These are phyloP conservation scores for Entrophospora sp. DNA, from an alignment of 192 early-diverging fungal species.

Conservation along the genomic window DNA sequence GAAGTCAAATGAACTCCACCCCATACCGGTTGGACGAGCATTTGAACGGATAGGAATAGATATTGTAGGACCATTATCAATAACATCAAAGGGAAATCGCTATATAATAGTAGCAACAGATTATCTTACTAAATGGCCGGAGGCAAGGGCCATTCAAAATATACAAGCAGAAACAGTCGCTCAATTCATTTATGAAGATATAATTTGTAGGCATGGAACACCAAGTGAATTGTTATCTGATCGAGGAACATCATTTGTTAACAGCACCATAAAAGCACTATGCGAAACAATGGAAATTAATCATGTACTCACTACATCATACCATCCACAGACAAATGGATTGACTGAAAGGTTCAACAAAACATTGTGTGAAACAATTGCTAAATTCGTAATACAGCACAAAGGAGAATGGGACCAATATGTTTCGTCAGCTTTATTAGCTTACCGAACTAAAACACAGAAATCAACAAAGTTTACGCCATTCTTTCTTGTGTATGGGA, in stretches of 20 bases:
- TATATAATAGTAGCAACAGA: constrained; percentile 3
- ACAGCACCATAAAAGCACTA: neutral
- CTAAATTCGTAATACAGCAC: neutral
- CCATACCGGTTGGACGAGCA: neutral
- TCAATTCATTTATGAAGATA: neutral
- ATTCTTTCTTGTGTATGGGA: neutral
- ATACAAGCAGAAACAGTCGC: neutral
- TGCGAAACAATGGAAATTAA: neutral
- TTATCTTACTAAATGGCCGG: constrained; percentile 11
- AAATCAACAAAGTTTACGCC: neutral
- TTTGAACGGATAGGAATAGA: neutral
- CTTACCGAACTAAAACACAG: neutral
- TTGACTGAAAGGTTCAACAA: neutral
- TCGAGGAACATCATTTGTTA: neutral
- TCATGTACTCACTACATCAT: neutral
- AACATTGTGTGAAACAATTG: neutral
- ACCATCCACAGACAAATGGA: too few species aligned
- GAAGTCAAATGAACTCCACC: neutral
- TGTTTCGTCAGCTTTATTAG: neutral
- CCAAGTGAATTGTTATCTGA: neutral
- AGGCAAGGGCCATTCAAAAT: neutral
- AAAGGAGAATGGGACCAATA: neutral
- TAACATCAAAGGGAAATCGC: neutral
- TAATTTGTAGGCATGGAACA: neutral
- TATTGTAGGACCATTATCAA: neutral